Evolutionary conservation across 2,329 filamentous ascomycete species (phyloP), one percentile per base, ranked within the genome.

Genomic region (Hypocreales sp.): DNA sequence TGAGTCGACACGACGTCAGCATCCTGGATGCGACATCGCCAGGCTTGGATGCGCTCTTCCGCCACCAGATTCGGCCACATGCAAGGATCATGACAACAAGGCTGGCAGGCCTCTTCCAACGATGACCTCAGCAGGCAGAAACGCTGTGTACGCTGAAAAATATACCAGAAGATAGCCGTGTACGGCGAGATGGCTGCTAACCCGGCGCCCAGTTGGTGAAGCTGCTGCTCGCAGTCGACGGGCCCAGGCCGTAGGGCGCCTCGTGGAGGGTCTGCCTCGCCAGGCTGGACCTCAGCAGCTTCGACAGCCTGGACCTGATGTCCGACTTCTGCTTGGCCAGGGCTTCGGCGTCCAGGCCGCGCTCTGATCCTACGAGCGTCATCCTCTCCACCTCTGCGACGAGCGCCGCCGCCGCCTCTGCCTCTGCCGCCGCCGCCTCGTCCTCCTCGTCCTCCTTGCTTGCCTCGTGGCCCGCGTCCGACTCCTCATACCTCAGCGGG

Each of bases 401-500:
- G 7, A 15, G 13, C 13, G 12, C 11, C 5, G 22, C 11, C 13
- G 13, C 12, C 12, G 5, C n/a, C 15, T 30, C 23, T 5, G 25
- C 22, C 21, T 27, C 29, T n/a, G 24, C 21, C 3, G 21, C n/a
- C 7, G 15, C n/a, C 8, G n/a, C 20, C 12, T 18, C 25, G 8
- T 27, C 29, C 8, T 9, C 16, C 5, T 23, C 20, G n/a, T 27
- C 24, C 11, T 20, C 6, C 5, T 20, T 20, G 2, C 13, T 20
- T 5, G 17, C 21, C 12, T n/a, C 17, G 4, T 27, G 24, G 4
- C 38, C 34, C 22, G 33, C 36, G 4, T 23, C 36, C 17, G 34
- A 31, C 16, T 41, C 37, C 8, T 22, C 27, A 18, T 40, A 44
- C 6, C 37, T 29, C 20, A 42, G 31, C 3, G 40, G 34, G 5